Evolutionary conservation across 164 flowering plant species (phyloP).

Genomic region (Aristolochia fimbriata): DNA sequence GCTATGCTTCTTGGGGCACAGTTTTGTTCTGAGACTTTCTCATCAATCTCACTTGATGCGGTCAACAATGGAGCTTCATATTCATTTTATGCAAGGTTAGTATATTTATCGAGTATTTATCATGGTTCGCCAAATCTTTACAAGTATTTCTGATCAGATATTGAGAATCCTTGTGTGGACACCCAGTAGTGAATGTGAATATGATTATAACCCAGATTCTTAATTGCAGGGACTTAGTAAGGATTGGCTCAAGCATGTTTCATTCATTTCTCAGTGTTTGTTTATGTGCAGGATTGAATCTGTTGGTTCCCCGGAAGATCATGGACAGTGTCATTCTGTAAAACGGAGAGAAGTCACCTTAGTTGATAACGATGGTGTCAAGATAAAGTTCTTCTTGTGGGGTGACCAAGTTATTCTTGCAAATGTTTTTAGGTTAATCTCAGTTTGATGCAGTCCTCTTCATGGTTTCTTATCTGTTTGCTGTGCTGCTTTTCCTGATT

Average conservation of each 20-base stretch:
- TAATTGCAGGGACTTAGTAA: too few relatives aligned
- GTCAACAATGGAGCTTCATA: conserved; percentile 47
- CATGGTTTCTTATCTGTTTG: not conserved
- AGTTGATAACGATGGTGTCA: conserved; percentile 68
- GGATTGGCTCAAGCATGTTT: too few relatives aligned
- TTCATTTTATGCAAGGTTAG: conserved; percentile 76
- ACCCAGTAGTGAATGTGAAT: too few relatives aligned
- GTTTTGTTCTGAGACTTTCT: conserved; percentile 84
- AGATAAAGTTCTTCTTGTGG: conserved; percentile 63
- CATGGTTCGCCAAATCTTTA: not conserved
- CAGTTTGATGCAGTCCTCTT: not conserved
- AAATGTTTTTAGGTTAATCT: conserved; percentile 66
- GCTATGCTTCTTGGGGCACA: conserved; percentile 88
- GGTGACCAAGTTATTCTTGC: conserved; percentile 81
- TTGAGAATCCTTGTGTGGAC: too few relatives aligned
- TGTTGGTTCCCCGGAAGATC: conserved; percentile 52
- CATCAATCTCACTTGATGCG: conserved; percentile 62
- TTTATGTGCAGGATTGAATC: conserved; percentile 44
- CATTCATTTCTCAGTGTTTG: too few relatives aligned
- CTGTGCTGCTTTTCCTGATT: not conserved
- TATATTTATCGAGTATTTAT: not conserved
- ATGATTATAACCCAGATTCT: too few relatives aligned
- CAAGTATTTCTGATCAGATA: too few relatives aligned
- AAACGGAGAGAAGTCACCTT: conserved; percentile 57
- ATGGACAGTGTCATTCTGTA: conserved; percentile 32